A percentile compares a stretch with the other conserved stretches of the same genome.
phyloP scores from a whole-genome alignment of 768 basidiomycete species.

The Mycena vitilis region DNA sequence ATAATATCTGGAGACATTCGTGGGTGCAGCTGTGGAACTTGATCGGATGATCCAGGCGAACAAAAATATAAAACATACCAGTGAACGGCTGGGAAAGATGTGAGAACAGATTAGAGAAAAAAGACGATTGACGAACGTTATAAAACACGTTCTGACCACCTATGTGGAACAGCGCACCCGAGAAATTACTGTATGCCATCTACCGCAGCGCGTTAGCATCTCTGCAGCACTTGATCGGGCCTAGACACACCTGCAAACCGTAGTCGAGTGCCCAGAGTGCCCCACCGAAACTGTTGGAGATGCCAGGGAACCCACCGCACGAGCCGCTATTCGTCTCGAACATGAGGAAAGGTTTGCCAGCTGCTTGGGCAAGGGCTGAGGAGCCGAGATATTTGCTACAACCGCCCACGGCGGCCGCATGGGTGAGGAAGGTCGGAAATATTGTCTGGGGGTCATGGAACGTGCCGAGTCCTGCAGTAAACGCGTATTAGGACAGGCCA shows the following conservation, averaged over 20 bases:
- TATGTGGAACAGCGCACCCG: conserved; percentile 65
- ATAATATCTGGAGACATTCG: conserved; percentile 65
- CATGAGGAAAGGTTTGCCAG: conserved; percentile 68
- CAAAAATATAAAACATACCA: conserved; percentile 51
- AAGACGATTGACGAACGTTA: conserved; percentile 60
- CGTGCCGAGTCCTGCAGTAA: conserved; percentile 46
- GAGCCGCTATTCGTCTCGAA: conserved; percentile 79
- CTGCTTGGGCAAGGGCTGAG: conserved; percentile 54
- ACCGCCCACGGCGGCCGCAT: conserved; percentile 62
- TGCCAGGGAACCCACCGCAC: conserved; percentile 76
- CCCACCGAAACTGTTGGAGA: conserved; percentile 71
- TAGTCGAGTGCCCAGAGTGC: conserved; percentile 77
- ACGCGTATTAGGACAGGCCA: too few relatives aligned
- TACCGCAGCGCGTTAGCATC: conserved; percentile 37
- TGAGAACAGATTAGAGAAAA: neutral
- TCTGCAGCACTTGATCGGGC: neutral
- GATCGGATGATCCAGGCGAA: neutral
- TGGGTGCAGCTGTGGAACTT: conserved; percentile 55
- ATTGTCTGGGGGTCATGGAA: conserved; percentile 55
- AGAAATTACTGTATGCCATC: conserved; percentile 70
- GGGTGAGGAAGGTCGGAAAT: conserved; percentile 70
- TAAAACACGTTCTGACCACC: conserved; percentile 78
- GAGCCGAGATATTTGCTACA: conserved; percentile 65
- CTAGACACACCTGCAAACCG: conserved; percentile 51
- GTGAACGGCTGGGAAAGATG: conserved; percentile 54